Evolutionary conservation across 2,329 filamentous ascomycete genomes (phyloP).

Genomic region (Neodidymelliopsis sp.): DNA sequence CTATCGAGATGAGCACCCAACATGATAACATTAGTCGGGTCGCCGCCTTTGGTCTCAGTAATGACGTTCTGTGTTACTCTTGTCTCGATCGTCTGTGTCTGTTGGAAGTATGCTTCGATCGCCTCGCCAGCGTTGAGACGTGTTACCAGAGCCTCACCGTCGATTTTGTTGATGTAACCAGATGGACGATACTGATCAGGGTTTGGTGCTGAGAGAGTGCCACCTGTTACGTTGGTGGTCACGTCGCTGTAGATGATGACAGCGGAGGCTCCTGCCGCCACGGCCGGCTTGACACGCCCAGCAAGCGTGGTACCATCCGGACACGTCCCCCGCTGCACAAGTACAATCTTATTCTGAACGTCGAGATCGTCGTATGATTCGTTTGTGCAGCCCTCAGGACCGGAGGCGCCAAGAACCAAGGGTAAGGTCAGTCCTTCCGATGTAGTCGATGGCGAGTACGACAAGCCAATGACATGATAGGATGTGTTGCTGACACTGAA

Average conservation of each 20-base stretch:
- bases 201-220: constrained; percentile 50
- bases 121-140: constrained; percentile 52
- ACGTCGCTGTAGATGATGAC: constrained; percentile 55
- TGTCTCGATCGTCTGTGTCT: constrained; percentile 57
- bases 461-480: constrained; percentile 53
- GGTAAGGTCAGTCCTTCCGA: constrained; percentile 53
- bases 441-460: constrained; percentile 58
- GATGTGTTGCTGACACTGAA: constrained; percentile 49
- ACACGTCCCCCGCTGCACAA: constrained; percentile 53
- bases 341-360: constrained; percentile 52
- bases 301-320: constrained; percentile 53
- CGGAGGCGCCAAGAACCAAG: constrained; percentile 52
- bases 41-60: constrained; percentile 50
- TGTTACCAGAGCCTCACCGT: constrained; percentile 52
- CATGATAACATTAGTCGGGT: constrained; percentile 51
- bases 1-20: constrained; percentile 53
- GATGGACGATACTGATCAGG: constrained; percentile 46
- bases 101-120: constrained; percentile 53
- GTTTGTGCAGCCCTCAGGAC: constrained; percentile 50
- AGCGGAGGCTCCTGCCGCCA: constrained; percentile 50
- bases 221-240: constrained; percentile 48
- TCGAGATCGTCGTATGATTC: constrained; percentile 50
- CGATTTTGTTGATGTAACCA: constrained; percentile 54
- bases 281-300: constrained; percentile 51
- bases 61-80: constrained; percentile 57